Evolutionary conservation across 2,329 filamentous ascomycete species (phyloP).

Genomic region (Cladosporium sp.): DNA sequence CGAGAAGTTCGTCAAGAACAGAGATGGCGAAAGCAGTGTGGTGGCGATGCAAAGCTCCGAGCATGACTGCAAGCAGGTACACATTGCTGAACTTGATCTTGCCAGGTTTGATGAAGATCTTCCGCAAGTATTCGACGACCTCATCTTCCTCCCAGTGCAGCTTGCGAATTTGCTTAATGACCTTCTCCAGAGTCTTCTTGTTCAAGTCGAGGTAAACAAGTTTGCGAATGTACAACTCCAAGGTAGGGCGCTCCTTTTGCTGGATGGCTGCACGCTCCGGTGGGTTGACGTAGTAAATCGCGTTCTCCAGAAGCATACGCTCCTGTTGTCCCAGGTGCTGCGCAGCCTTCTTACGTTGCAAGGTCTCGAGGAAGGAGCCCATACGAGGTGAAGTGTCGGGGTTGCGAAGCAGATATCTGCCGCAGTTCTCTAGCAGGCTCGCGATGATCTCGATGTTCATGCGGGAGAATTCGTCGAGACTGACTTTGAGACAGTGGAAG

Average conservation of each 20-base stretch:
- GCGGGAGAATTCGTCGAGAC: slow-evolving; percentile 91
- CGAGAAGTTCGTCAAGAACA: slow-evolving; percentile 88
- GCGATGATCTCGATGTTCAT: slow-evolving; percentile 99
- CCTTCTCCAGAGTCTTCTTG: slow-evolving; percentile 88
- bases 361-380: slow-evolving; percentile 86
- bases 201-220: slow-evolving; percentile 91
- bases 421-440: slow-evolving; percentile 92
- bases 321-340: slow-evolving; percentile 95
- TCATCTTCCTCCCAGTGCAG: slow-evolving; percentile 96
- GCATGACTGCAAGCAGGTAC: slow-evolving; percentile 83
- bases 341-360: slow-evolving; percentile 92
- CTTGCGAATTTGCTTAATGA: slow-evolving; percentile 88
- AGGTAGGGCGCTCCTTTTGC: slow-evolving; percentile 91
- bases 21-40: slow-evolving; percentile 85
- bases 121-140: slow-evolving; percentile 73
- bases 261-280: slow-evolving; percentile 90
- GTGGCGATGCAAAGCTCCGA: slow-evolving; percentile 84
- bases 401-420: slow-evolving; percentile 86
- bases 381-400: slow-evolving; percentile 90
- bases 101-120: slow-evolving; percentile 90
- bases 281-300: slow-evolving; percentile 95
- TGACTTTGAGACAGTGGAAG: slow-evolving; percentile 97
- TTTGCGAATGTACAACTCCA: slow-evolving; percentile 89
- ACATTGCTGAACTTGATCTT: slow-evolving; percentile 98
- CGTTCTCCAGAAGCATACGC: slow-evolving; percentile 97